Percentiles rank a stretch among this genome's conserved stretches.
Conservation (phyloP, 2,329 filamentous ascomycete species). For the Neofusicoccum ribis region DNA sequence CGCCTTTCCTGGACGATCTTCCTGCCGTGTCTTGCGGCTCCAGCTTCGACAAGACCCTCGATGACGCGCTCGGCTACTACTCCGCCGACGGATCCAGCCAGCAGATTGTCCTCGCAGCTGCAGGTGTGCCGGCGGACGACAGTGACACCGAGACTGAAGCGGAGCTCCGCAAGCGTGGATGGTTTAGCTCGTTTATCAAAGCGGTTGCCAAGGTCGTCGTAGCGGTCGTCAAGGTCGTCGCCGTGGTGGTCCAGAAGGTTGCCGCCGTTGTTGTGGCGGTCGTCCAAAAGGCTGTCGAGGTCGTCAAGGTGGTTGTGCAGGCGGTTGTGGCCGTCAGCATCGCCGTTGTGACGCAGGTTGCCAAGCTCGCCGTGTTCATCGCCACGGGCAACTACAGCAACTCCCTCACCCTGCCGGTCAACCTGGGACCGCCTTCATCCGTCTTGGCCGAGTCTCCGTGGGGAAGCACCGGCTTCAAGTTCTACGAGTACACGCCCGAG, state of each 20-base stretch:
- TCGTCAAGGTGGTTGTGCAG: neutral
- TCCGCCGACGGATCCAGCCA: neutral
- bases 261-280: neutral
- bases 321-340: conserved; percentile 1
- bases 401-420: conserved; percentile 10
- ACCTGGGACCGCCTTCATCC: conserved; percentile 15
- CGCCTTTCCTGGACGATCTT: conserved; percentile 15
- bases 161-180: neutral
- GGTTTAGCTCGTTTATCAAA: neutral
- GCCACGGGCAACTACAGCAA: conserved; percentile 19
- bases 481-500: conserved; percentile 18
- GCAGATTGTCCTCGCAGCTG: conserved; percentile 4
- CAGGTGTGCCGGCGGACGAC: neutral
- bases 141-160: neutral
- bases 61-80: conserved; percentile 22
- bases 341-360: neutral
- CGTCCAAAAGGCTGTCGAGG: neutral
- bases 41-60: conserved; percentile 18
- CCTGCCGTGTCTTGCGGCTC: conserved; percentile 19
- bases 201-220: too few relatives aligned
- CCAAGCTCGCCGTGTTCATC: conserved; percentile 8
- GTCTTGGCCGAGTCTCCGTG: conserved; percentile 17
- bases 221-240: neutral
- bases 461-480: conserved; percentile 17
- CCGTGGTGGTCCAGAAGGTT: neutral